Evolutionary conservation across 73 alveolate genomes (phyloP), one percentile per base, ranked within the genome.

Genomic region (Stentor roeselii): DNA sequence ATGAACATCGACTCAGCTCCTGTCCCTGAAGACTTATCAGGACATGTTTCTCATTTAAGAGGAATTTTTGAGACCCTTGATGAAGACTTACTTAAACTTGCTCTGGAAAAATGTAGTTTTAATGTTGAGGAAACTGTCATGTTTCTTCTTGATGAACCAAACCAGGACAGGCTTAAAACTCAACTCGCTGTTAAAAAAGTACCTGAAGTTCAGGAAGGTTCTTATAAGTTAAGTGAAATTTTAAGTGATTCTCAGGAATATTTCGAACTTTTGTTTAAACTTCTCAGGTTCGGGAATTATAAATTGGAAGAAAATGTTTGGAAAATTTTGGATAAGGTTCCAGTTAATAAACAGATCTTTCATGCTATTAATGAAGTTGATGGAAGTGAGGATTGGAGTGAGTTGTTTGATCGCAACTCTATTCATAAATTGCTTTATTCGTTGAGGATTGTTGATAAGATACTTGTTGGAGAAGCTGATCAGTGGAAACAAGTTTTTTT

Each of bases 401-500:
- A 39, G 3, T 74, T 91, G 3, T 59, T 91, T 42, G 96, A 91
- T 60, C 67, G 91, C 2, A 50, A 83, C 39, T 78, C 83, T 76
- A 87, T 84, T 77, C 84, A 91, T 60, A 87, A 88, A 67, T 61
- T 91, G 84, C 90, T 91, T 0, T 91, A 91, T 42, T 88, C 93
- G 1, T 83, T 91, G 6, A 82, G 85, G 78, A 91, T 91, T 31
- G 89, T 91, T n/a, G 88, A 91, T 76, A 83, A 88, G 6, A 75
- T 88, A 40, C 75, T 91, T 0, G 78, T 89, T 36, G 85, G 42
- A 3, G 92, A 91, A 84, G 78, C 93, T 37, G 42, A 30, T 41
- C 92, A 91, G 38, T 91, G 96, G 93, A 87, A 93, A 59, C 77
- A 40, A 42, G 85, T 82, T 38, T 91, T 91, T 74, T 11, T 91